A percentile compares a stretch with the other conserved stretches of the same genome.
These are phyloP conservation scores for Panicum hallii DNA, from an alignment of 202 grass and related monocot genomes.

Conservation along the genomic window DNA sequence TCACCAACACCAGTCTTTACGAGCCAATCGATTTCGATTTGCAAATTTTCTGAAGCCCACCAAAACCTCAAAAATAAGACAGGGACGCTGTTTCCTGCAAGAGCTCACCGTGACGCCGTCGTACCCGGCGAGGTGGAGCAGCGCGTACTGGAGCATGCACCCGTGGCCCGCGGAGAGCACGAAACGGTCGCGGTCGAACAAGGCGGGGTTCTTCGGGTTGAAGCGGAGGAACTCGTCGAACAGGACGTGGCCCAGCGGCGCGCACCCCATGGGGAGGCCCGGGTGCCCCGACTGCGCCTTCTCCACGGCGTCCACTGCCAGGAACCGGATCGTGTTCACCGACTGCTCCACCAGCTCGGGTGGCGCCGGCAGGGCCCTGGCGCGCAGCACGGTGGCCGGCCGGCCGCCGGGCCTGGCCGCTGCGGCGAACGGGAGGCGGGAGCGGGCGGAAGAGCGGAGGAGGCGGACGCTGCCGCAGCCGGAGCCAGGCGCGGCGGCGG, in stretches of 20 bases:
- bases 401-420: constrained; percentile 4
- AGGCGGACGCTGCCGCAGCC: background rate
- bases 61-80: background rate
- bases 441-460: background rate
- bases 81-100: too few relatives aligned
- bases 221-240: constrained; percentile 73
- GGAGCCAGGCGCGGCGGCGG: background rate
- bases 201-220: constrained; percentile 70
- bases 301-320: constrained; percentile 67
- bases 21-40: background rate
- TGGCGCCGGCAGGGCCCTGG: background rate
- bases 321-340: constrained; percentile 71
- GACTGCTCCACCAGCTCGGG: constrained; percentile 61
- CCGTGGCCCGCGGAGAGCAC: constrained; percentile 73
- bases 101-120: constrained; percentile 58
- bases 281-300: constrained; percentile 71
- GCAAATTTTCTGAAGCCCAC: background rate
- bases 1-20: background rate
- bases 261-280: constrained; percentile 72
- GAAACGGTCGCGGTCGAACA: constrained; percentile 76
- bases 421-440: constrained; percentile 13
- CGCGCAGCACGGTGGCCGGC: constrained; percentile 18
- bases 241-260: constrained; percentile 69
- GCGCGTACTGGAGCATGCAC: constrained; percentile 72
- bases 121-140: constrained; percentile 73